Evolutionary conservation across 257 asterid species (phyloP), one percentile per base, ranked within the genome.

Genomic region (Primulina tabacum): DNA sequence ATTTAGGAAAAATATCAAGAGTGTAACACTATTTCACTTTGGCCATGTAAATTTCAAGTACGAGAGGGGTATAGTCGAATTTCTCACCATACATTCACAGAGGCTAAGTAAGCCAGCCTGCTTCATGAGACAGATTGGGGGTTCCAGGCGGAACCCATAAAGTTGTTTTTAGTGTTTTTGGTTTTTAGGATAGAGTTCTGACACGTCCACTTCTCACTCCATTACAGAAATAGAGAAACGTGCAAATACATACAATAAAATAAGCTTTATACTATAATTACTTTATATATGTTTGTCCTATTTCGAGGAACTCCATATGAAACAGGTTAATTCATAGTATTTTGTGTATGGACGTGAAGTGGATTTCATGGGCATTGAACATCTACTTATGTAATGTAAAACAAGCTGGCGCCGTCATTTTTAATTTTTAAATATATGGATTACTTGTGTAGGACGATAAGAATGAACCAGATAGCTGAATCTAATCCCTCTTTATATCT

Each of bases 401-500:
- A 18, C 57, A 35, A 63, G 34, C 64, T 29, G 38, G 71, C 30
- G 16, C 62, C 58, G 11, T 34, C 5, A n/a, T 6, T 40, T 34
- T 55, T 63, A 10, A 29, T 17, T 8, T 5, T 29, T 62, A 50
- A 50, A 17, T 20, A 12, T 12, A 18, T 16, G 4, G 8, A 29
- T 38, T 57, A 38, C 38, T 33, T 21, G 62, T 18, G n/a, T 18
- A 71, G 10, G 58, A 34, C 69, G 21, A 26, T 57, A 71, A 68
- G 68, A 75, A 60, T 37, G 71, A 64, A 61, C 17, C 18, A 40
- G 73, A 60, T 65, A 0, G 20, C 67, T 32, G 28, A 37, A 29
- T 71, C 62, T 70, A 68, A 65, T 68, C 30, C 37, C 47, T 9
- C 18, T 58, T 26, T 18, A 24, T 71, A 75, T 73, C 26, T 64